phyloP scores from a whole-genome alignment of 257 asterid genomes.

The Primulina huaijiensis region DNA sequence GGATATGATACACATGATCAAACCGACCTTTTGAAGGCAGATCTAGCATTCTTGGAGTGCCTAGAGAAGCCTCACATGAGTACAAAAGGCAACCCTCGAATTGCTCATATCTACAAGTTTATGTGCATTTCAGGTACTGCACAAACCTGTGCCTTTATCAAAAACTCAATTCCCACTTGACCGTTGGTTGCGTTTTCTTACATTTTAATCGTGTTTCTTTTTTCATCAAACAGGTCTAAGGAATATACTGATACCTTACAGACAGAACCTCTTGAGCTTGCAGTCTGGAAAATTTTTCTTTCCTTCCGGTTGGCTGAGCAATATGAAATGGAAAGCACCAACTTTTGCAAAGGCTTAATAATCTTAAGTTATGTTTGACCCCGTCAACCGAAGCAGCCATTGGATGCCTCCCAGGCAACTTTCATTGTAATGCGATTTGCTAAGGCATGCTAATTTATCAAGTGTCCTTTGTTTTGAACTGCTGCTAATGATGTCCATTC shows the following conservation, averaged over 20 bases:
- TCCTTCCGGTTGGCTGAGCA: slow-evolving; percentile 47
- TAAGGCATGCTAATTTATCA: background rate
- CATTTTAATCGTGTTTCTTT: background rate
- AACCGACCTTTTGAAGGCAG: slow-evolving; percentile 91
- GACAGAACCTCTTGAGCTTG: slow-evolving; percentile 63
- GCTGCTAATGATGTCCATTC: background rate
- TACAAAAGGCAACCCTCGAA: slow-evolving; percentile 63
- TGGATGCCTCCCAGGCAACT: background rate
- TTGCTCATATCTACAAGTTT: slow-evolving; percentile 62
- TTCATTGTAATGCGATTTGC: background rate
- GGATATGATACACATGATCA: slow-evolving; percentile 84
- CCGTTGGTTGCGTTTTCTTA: background rate
- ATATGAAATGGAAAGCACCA: slow-evolving; percentile 47
- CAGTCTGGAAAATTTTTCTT: slow-evolving; percentile 43
- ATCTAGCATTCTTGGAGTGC: slow-evolving; percentile 86
- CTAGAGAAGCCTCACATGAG: slow-evolving; percentile 75
- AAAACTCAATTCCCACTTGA: background rate
- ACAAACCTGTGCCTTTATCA: background rate
- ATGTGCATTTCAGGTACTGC: slow-evolving; percentile 85
- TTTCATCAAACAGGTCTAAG: slow-evolving; percentile 54
- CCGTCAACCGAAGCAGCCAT: background rate
- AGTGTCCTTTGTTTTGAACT: background rate
- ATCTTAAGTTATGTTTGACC: background rate
- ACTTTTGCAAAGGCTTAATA: slow-evolving; percentile 30
- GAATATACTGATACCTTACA: slow-evolving; percentile 76